Evolutionary conservation across 2,329 filamentous ascomycete genomes (phyloP), one percentile per base, ranked within the genome.

Genomic region (Coniochaeta prunicola): DNA sequence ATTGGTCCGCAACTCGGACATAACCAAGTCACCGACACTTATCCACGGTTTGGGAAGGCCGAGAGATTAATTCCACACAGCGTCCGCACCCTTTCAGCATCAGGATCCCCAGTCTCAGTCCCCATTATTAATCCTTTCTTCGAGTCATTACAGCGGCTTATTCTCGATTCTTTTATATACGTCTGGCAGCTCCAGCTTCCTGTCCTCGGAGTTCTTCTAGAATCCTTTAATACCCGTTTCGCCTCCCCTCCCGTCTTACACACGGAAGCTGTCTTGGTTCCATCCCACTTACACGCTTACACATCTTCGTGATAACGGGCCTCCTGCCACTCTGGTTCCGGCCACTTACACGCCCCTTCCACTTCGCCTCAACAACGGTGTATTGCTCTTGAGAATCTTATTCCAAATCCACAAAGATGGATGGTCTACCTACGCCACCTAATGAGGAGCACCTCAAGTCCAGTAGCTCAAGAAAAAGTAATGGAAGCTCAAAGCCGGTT

Each of bases 391-490:
- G 50, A 42, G 38, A 33, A 33, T 21, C 54, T 34, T 34, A 7
- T 30, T 31, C 53, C 21, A 56, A 21, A n/a, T n/a, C 8, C n/a
- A 19, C 69, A 33, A 55, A 33, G 13, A 83, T 83, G 80, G 79
- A 77, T 68, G 75, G 74, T 61, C 72, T 82, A 65, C 80, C 80
- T 31, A 82, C 80, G 58, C 80, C 80, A 64, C 80, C 81, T 15
- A 75, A 76, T 57, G 81, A 80, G 70, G 78, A 79, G 6, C 66
- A 70, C 21, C 57, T 60, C 63, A 78, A 75, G 64, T 63, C 71
- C 10, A 66, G 66, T 2, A 59, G 67, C 21, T 68, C 68, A 30
- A 74, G 72, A 65, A 78, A 75, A 63, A 70, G 68, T 63, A 71
- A 75, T 40, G 66, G 70, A 15, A 72, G 69, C 65, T 71, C 74